These are phyloP conservation scores for Hirschfeldia incana DNA, from an alignment of 345 rosid species.

Conservation along the genomic window DNA sequence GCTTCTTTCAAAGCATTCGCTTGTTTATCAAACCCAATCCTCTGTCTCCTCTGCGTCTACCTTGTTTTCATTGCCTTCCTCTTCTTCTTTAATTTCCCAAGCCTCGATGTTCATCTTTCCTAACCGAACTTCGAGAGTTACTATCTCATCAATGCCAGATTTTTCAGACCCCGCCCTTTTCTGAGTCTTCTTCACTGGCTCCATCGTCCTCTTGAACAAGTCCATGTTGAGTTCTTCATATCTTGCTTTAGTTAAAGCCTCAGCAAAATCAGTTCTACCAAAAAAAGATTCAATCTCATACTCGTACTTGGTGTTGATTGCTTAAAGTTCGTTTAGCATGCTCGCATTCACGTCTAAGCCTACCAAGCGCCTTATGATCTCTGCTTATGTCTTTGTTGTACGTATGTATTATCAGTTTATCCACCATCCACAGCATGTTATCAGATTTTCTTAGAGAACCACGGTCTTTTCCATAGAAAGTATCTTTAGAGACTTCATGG, in stretches of 20 bases:
- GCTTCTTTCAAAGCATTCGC: constrained; percentile 91
- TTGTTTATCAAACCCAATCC: constrained; percentile 55
- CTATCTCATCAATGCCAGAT: constrained; percentile 47
- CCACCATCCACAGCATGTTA: constrained; percentile 86
- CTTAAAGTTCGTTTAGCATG: constrained; percentile 55
- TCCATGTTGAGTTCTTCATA: no score
- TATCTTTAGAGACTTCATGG: constrained; percentile 61
- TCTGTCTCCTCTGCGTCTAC: constrained; percentile 41
- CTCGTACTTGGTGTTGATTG: constrained; percentile 41
- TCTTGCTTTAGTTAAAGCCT: no score
- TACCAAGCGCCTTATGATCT: constrained; percentile 51
- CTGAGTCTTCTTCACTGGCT: no score
- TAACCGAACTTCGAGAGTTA: constrained; percentile 72
- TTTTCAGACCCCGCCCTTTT: no score
- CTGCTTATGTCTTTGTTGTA: constrained; percentile 48
- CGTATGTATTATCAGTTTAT: constrained; percentile 51
- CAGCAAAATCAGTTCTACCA: no score
- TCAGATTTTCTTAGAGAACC: constrained; percentile 83
- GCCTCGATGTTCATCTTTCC: constrained; percentile 92
- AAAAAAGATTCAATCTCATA: no score
- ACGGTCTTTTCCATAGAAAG: constrained; percentile 61
- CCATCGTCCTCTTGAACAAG: no score
- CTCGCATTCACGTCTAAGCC: constrained; percentile 58
- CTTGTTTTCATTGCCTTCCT: neutral
- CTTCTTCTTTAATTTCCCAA: constrained; percentile 87